Conservation (phyloP, 1,284 basidiomycete species). For the Mrakiaceae sp. region DNA sequence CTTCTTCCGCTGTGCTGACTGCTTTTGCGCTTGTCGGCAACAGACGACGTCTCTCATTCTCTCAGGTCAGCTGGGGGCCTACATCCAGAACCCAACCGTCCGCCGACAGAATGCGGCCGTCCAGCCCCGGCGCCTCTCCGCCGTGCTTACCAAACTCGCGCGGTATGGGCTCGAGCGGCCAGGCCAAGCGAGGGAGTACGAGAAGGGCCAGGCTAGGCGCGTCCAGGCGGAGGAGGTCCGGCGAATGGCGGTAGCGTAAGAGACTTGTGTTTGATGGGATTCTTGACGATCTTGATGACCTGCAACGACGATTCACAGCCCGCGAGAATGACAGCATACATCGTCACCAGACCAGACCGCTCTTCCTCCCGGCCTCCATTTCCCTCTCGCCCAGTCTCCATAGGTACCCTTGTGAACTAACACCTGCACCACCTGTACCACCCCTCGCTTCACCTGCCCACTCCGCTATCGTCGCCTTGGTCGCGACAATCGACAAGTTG, state of each 20-base stretch:
- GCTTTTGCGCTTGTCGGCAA: background rate
- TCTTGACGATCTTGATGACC: background rate
- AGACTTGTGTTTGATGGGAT: background rate
- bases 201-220: constrained; percentile 55
- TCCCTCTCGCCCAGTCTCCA: too few relatives aligned
- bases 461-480: constrained; percentile 1
- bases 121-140: constrained; percentile 60
- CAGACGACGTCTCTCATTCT: constrained; percentile 70
- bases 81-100: constrained; percentile 53
- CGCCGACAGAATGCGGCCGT: constrained; percentile 61
- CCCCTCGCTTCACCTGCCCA: background rate
- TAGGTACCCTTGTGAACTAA: too few relatives aligned
- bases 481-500: too few relatives aligned
- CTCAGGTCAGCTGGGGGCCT: constrained; percentile 62
- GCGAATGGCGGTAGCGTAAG: constrained; percentile 3
- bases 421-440: background rate
- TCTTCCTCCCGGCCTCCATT: too few relatives aligned
- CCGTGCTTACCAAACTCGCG: constrained; percentile 67
- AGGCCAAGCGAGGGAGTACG: constrained; percentile 46
- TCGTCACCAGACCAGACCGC: too few relatives aligned
- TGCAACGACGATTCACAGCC: background rate
- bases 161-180: constrained; percentile 45
- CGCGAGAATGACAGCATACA: too few relatives aligned
- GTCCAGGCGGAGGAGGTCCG: constrained; percentile 57
- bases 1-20: background rate